Evolutionary conservation across 345 rosid species (phyloP).

Genomic region (Syzygium aromaticum): DNA sequence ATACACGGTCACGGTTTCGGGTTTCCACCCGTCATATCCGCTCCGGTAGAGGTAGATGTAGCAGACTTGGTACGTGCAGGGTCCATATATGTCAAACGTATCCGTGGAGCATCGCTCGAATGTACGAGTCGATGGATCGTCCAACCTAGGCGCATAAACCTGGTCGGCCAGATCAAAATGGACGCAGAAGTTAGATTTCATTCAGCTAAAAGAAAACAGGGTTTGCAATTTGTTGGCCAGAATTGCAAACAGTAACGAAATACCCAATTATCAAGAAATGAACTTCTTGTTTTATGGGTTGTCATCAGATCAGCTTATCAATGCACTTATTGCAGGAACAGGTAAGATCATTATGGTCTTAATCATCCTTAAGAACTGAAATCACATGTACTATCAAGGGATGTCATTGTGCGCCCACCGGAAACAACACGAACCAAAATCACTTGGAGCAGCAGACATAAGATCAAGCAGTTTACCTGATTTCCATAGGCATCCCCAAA

Average conservation of each 20-base stretch:
- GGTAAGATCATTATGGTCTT: neutral
- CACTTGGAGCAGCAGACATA: neutral
- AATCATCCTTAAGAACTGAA: neutral
- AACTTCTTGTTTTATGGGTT: neutral
- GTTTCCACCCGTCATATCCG: conserved; percentile 64
- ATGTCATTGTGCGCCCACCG: neutral
- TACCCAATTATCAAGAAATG: neutral
- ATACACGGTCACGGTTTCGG: conserved; percentile 37
- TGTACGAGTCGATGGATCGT: conserved; percentile 34
- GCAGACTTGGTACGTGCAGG: conserved; percentile 47
- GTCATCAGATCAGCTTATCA: neutral
- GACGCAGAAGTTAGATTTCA: neutral
- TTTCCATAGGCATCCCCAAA: conserved; percentile 70
- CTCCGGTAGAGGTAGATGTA: conserved; percentile 47
- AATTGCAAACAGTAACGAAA: neutral
- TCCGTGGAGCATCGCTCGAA: conserved; percentile 58
- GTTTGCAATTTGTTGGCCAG: neutral
- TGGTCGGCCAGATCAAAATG: neutral
- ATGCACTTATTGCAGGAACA: neutral
- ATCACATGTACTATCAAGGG: neutral
- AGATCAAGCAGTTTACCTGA: conserved; percentile 28
- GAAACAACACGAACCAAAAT: neutral
- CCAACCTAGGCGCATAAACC: conserved; percentile 48
- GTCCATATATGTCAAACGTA: conserved; percentile 47
- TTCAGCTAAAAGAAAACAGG: neutral